Evolutionary conservation across 768 basidiomycete species (phyloP), one percentile per base, ranked within the genome.

Genomic region (Tubosaeta sp.): DNA sequence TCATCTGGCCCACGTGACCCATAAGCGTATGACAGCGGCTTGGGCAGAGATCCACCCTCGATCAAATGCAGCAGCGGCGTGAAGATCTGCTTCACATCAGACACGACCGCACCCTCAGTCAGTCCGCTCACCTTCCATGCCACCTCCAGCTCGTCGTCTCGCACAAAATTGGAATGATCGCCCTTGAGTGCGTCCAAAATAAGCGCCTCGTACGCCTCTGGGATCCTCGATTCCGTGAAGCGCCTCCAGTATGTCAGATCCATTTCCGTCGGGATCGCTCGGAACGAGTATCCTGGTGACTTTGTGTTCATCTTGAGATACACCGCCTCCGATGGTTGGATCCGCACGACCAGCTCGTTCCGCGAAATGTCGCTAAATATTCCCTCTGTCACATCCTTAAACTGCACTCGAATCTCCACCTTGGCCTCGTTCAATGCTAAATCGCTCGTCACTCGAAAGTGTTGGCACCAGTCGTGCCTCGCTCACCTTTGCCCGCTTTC

Each of bases 131-230:
- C 91, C 85, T 95, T 96, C 95, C 95, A 99, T 3, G 95, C 96
- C 46, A 87, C 85, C 63, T 97, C 95, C 60, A 99, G 77, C 71
- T 99, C 95, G 70, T 99, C 95, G 68, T 97, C 82, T 55, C 95
- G 84, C 51, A 99, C 95, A 75, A 99, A 99, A 76, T 99, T 99
- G 24, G 93, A 95, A 72, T 97, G 94, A 64, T 99, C 95, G n/a
- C 95, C 95, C 67, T 86, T 90, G 70, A 99, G 79, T 13, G 92
- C 91, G 64, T 99, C 95, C 52, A 97, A 77, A 64, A 99, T 94
- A 53, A 99, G 83, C 10, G 87, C 86, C 73, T 97, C 91, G 68
- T 96, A 95, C 29, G 94, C 95, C 74, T 96, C 95, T 27, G 96
- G 96, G 55, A 99, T 97, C 70, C 87, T 86, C 44, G 83, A 70